These are phyloP conservation scores for Tricholoma furcatifolium DNA, from an alignment of 768 basidiomycete species.

Conservation along the genomic window DNA sequence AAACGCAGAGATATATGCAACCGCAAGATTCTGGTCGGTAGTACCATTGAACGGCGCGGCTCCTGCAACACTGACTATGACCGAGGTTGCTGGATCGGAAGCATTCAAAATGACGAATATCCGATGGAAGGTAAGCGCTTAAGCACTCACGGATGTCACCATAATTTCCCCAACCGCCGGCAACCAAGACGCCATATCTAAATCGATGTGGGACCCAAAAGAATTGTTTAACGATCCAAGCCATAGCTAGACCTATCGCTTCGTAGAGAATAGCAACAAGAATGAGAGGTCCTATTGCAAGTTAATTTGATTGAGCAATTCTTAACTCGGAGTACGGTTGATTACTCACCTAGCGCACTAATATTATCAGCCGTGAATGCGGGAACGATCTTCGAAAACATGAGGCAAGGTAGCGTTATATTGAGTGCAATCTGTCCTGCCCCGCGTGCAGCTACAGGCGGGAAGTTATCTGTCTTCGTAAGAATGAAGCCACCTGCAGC, in stretches of 20 bases:
- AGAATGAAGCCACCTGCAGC: conserved; percentile 54
- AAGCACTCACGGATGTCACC: conserved; percentile 66
- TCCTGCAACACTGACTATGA: conserved; percentile 61
- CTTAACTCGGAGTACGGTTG: neutral
- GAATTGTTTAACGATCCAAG: conserved; percentile 54
- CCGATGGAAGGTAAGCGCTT: neutral
- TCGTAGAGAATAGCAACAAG: conserved; percentile 64
- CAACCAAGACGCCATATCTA: conserved; percentile 65
- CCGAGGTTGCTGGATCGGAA: conserved; percentile 51
- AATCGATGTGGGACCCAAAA: conserved; percentile 83
- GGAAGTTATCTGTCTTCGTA: conserved; percentile 61
- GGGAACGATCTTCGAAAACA: conserved; percentile 74
- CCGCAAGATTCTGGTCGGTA: conserved; percentile 55
- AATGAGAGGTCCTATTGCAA: conserved; percentile 53
- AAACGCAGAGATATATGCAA: conserved; percentile 67
- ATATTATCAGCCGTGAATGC: conserved; percentile 61
- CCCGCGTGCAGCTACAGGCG: conserved; percentile 55
- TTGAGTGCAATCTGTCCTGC: conserved; percentile 64
- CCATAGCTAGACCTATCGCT: conserved; percentile 48
- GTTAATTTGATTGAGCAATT: too few species aligned
- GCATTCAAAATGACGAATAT: neutral
- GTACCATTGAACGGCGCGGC: conserved; percentile 60
- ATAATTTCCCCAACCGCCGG: conserved; percentile 68
- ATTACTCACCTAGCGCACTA: conserved; percentile 42
- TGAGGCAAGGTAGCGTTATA: conserved; percentile 57